Evolutionary conservation across 495 filamentous ascomycete genomes (phyloP), one percentile per base, ranked within the genome.

Genomic region (Penicillium coffeae): DNA sequence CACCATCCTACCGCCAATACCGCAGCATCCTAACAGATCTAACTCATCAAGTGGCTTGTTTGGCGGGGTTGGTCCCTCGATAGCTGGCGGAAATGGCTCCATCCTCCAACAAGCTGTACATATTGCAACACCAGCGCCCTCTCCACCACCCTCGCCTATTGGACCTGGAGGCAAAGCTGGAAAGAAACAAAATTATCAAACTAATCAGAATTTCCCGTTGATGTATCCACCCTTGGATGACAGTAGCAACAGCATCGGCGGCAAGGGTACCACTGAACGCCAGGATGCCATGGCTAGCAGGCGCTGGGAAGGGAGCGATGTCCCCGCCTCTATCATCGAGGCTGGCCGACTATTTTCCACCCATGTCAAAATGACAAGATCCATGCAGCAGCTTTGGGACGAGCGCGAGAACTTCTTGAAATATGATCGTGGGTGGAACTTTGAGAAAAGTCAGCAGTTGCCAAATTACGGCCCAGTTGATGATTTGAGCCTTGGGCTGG

Each of bases 181-280:
- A 13, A 98, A 98, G 72, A 98, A 98, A 59, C 94, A 97, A 53
- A 98, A 97, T 49, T 98, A 97, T 62, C 93, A 98, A 65, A 98
- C 93, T 0, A 98, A 98, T 61, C 93, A 98, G 54, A 91, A 95
- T 56, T 98, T 98, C 54, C 93, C 93, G 0, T 96, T 98, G 56
- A 82, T 98, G 71, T 98, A 97, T 58, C 94, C 93, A 2, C 91
- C 93, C 2, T 68, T 94, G 12, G 89, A 94, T 70, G 82, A 81
- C 50, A 79, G 80, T 6, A 92, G 84, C 65, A 93, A 90, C 57
- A 84, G 81, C 45, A 81, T 90, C 37, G 90, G 92, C 45, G 93
- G 91, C 4, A 96, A 94, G 61, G 89, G 88, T 25, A 80, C 69
- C 13, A 87, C 86, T 1, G 83, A 84, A 22, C 65, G 86, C 33